Evolutionary conservation across 305 asterid species (phyloP), one percentile per base, ranked within the genome.

Genomic region (Petunia hybrid): DNA sequence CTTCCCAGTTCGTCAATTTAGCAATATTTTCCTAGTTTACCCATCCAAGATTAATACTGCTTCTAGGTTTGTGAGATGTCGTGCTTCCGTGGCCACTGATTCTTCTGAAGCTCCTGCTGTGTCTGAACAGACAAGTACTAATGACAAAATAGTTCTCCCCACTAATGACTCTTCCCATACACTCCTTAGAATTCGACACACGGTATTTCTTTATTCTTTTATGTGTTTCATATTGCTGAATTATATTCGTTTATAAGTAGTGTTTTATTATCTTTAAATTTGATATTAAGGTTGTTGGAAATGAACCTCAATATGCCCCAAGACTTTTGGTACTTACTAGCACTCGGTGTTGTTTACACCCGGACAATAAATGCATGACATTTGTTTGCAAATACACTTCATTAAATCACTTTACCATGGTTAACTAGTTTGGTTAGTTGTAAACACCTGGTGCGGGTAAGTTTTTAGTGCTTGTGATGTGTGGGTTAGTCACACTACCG

Each of bases 181-280:
- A 22, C 97, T 95, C 68, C 97, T 95, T 82, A 82, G 90, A 81
- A 91, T 95, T 83, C 97, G 99, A 67, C 99, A 95, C 86, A 90
- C 99, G 67, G 98, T 95, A 86, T 69, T 69, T 22, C 77, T 14
- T 4, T 3, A 16, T n/a, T 12, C 3, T 35, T 57, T 6, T 66
- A 3, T 7, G 2, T 51, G 22, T 41, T 57, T 10, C 8, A 12
- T 46, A 51, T 36, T 73, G 14, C 1, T 1, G n/a, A n/a, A n/a
- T n/a, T n/a, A n/a, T n/a, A n/a, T n/a, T n/a, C n/a, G n/a, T n/a
- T n/a, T n/a, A n/a, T n/a, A n/a, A n/a, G n/a, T n/a, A n/a, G n/a
- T n/a, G n/a, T n/a, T n/a, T n/a, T n/a, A n/a, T n/a, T n/a, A 8
- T 13, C 4, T 14, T 73, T 51, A 51, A 10, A 22, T 0, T 22